A percentile compares a stretch with the other conserved stretches of the same genome.
Conservation (phyloP, 2,329 filamentous ascomycete species). For the Trichoderma lentiforme region DNA sequence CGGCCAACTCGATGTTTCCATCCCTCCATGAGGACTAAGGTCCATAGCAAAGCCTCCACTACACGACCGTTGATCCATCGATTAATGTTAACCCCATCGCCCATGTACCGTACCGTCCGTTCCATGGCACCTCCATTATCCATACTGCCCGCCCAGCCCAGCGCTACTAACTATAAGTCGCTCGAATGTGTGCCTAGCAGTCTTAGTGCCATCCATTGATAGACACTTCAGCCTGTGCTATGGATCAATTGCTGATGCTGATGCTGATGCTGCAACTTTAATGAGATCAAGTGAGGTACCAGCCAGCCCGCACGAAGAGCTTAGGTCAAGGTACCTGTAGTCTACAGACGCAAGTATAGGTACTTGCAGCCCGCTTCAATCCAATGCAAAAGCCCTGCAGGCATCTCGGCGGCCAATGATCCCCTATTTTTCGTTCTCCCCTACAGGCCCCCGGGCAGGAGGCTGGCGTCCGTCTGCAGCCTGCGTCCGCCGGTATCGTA, state of each 20-base stretch:
- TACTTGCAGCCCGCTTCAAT: not conserved
- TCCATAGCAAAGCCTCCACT: not conserved
- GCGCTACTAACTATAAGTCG: not conserved
- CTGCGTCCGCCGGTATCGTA: slow-evolving; percentile 18
- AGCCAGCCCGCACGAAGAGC: not conserved
- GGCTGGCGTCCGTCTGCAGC: slow-evolving; percentile 3
- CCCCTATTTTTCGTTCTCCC: slow-evolving; percentile 16
- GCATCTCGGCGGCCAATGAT: slow-evolving; percentile 1
- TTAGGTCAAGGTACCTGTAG: not conserved
- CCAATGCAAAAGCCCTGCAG: not conserved
- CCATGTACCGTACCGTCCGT: not conserved
- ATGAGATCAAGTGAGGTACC: not conserved
- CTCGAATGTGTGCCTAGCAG: not conserved
- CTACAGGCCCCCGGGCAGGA: slow-evolving; percentile 6
- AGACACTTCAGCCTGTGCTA: too few relatives aligned
- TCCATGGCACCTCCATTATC: not conserved
- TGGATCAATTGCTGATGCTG: too few relatives aligned
- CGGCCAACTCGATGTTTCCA: not conserved
- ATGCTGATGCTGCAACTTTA: too few relatives aligned
- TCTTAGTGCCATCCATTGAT: too few relatives aligned
- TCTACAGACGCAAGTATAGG: not conserved
- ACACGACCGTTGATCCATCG: not conserved
- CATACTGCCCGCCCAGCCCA: not conserved
- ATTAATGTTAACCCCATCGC: not conserved
- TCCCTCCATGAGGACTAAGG: not conserved